phyloP scores from a whole-genome alignment of 495 filamentous ascomycete genomes.

The Lepidopterella palustris region DNA sequence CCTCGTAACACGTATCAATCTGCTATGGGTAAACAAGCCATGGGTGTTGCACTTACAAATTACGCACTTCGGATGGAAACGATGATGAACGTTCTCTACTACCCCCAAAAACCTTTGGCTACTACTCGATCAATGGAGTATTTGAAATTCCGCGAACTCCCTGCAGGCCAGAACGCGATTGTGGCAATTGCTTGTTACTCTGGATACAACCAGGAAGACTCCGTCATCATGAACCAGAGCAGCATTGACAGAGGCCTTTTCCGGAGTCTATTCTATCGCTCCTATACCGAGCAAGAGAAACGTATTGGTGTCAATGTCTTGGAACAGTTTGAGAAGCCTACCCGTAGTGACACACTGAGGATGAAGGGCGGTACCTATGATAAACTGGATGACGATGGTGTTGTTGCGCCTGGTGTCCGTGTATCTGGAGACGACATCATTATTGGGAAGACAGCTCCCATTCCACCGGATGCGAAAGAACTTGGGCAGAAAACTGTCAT shows the following conservation, averaged over 20 bases:
- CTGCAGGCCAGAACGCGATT: conserved; percentile 96
- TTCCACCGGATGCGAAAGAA: conserved; percentile 86
- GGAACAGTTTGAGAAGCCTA: conserved; percentile 92
- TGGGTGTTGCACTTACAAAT: conserved; percentile 98
- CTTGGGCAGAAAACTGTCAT: conserved; percentile 82
- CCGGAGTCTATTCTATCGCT: conserved; percentile 95
- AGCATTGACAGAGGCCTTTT: conserved; percentile 95
- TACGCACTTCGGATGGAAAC: conserved; percentile 96
- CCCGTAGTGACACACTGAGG: conserved; percentile 74
- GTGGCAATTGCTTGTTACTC: conserved; percentile 96
- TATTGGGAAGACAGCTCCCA: conserved; percentile 95
- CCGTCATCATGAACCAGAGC: conserved; percentile 99
- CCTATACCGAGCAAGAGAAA: conserved; percentile 94
- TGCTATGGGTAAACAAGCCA: conserved; percentile 99
- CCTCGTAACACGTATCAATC: conserved; percentile 99
- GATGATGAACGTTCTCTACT: conserved; percentile 98
- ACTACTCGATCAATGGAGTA: conserved; percentile 98
- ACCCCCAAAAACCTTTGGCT: conserved; percentile 93
- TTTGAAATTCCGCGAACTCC: conserved; percentile 92
- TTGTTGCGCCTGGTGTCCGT: conserved; percentile 85
- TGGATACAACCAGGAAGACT: conserved; percentile 99
- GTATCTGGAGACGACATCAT: conserved; percentile 98
- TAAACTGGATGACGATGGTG: conserved; percentile 92
- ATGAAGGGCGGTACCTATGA: conserved; percentile 96
- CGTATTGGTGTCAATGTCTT: conserved; percentile 81